Evolutionary conservation across 1,284 basidiomycete species (phyloP).

Genomic region (Cerioporus squamosus): DNA sequence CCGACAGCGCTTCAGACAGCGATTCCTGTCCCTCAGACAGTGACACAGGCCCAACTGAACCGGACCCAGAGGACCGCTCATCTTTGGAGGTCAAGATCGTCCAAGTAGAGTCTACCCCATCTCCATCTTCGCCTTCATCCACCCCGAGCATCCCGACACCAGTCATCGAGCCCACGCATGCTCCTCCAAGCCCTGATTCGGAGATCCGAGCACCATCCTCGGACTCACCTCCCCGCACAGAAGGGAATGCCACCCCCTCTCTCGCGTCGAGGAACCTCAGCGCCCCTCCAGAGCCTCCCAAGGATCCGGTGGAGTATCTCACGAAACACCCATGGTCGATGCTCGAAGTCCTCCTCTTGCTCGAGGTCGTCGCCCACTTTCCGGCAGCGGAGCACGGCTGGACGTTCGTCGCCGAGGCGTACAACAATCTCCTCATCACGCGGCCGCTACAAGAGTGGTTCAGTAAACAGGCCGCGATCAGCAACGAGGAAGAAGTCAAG

Average conservation of each 20-base stretch:
- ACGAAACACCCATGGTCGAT: slow-evolving; percentile 24
- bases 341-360: slow-evolving; percentile 23
- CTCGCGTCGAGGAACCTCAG: slow-evolving; percentile 9
- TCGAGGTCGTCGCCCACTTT: slow-evolving; percentile 25
- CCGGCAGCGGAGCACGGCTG: slow-evolving; percentile 24
- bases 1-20: slow-evolving; percentile 16
- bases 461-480: slow-evolving; percentile 11
- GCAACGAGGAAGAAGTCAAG: slow-evolving; percentile 20
- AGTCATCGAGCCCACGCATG: neutral
- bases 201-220: neutral
- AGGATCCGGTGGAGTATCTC: slow-evolving; percentile 14
- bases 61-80: slow-evolving; percentile 9
- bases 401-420: slow-evolving; percentile 24
- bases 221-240: neutral
- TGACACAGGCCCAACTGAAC: slow-evolving; percentile 19
- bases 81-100: slow-evolving; percentile 1
- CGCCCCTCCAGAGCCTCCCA: slow-evolving; percentile 15
- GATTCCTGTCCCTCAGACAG: slow-evolving; percentile 12
- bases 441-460: slow-evolving; percentile 26
- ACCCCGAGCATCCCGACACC: neutral
- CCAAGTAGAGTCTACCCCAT: neutral
- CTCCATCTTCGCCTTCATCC: neutral
- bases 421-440: slow-evolving; percentile 27
- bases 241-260: neutral
- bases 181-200: neutral